These are phyloP conservation scores for Mycena galopus DNA, from an alignment of 768 basidiomycete genomes.

Conservation along the genomic window DNA sequence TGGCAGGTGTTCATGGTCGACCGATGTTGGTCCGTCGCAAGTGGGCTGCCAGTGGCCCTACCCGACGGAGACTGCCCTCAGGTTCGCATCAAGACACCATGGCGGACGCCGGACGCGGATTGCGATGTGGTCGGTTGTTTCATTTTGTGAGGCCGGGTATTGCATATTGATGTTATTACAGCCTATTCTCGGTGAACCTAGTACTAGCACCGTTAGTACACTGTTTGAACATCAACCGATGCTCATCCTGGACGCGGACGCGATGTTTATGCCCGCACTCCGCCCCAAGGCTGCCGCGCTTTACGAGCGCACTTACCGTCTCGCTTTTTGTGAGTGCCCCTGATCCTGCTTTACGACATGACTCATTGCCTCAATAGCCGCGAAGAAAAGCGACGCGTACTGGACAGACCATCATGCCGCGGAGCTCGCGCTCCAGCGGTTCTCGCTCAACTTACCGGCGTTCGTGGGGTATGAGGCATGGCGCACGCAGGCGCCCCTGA, in stretches of 20 bases:
- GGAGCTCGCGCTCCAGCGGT: conserved; percentile 60
- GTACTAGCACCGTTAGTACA: conserved; percentile 28
- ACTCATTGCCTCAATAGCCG: conserved; percentile 36
- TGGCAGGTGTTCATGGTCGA: conserved; percentile 78
- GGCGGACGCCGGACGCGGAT: conserved; percentile 53
- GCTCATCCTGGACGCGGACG: conserved; percentile 39
- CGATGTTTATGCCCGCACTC: conserved; percentile 52
- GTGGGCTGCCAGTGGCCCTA: conserved; percentile 65
- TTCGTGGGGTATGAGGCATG: conserved; percentile 51
- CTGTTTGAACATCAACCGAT: conserved; percentile 33
- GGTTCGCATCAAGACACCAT: conserved; percentile 65
- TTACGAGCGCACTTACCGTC: conserved; percentile 65
- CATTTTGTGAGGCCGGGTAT: background rate
- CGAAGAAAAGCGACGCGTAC: conserved; percentile 45
- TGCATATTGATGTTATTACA: background rate
- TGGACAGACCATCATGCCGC: conserved; percentile 59
- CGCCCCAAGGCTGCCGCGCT: conserved; percentile 66
- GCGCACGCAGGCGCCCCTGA: conserved; percentile 47
- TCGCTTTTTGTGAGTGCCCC: conserved; percentile 51
- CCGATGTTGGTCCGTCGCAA: conserved; percentile 69
- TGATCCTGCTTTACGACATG: conserved; percentile 1
- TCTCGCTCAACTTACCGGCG: conserved; percentile 56
- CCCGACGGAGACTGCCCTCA: conserved; percentile 63
- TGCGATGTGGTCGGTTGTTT: conserved; percentile 38
- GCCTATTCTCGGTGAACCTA: conserved; percentile 15